phyloP scores from a whole-genome alignment of 2,329 filamentous ascomycete genomes.

The Diatrype stigma region DNA sequence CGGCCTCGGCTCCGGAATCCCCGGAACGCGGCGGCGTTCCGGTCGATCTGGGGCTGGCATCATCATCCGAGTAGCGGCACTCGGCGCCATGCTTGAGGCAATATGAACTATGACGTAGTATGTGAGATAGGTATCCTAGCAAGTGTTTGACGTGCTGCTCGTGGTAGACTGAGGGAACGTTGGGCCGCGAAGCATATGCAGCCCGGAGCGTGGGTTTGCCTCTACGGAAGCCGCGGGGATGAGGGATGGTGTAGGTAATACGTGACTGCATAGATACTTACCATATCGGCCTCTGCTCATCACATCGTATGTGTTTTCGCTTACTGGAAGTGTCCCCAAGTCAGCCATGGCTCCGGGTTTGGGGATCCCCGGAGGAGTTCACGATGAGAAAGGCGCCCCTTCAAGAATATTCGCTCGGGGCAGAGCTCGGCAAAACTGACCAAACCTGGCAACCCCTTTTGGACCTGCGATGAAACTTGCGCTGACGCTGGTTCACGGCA shows the following conservation, averaged over 20 bases:
- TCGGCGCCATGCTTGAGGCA: constrained; percentile 42
- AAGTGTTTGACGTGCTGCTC: background rate
- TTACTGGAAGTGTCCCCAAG: constrained; percentile 33
- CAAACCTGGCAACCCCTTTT: constrained; percentile 27
- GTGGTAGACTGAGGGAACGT: background rate
- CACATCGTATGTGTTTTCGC: constrained; percentile 41
- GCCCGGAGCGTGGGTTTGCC: constrained; percentile 13
- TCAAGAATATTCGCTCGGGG: background rate
- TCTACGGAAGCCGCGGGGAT: constrained; percentile 3
- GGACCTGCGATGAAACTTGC: constrained; percentile 29
- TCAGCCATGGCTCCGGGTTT: background rate
- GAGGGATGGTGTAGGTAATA: no score
- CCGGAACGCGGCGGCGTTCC: constrained; percentile 10
- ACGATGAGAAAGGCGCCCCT: background rate
- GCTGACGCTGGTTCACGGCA: constrained; percentile 24
- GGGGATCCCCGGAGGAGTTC: background rate
- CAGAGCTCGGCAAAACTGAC: background rate
- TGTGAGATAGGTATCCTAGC: constrained; percentile 6
- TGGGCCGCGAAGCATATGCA: constrained; percentile 5
- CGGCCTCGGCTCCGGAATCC: constrained; percentile 15
- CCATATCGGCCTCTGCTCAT: constrained; percentile 42
- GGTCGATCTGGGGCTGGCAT: constrained; percentile 13
- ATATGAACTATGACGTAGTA: constrained; percentile 32
- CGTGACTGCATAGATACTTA: constrained; percentile 23
- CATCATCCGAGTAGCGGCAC: constrained; percentile 30